Evolutionary conservation across 2,329 filamentous ascomycete species (phyloP), one percentile per base, ranked within the genome.

Genomic region (Thyridium curvatum): DNA sequence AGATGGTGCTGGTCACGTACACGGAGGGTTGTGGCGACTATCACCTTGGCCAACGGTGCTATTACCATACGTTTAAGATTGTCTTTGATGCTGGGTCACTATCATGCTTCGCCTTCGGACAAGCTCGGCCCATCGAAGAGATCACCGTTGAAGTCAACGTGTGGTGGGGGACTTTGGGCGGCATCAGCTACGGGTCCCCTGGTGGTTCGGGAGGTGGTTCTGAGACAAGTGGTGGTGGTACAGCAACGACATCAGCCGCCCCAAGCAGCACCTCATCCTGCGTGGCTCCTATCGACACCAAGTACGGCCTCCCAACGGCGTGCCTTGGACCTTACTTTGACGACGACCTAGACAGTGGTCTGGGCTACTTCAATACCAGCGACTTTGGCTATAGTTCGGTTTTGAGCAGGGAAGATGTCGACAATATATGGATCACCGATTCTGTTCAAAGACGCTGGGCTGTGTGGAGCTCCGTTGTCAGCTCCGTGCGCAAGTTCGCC

Each of bases 11-110:
- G 4, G 48, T 59, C 14, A 48, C 48, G 12, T 51, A 50, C 26
- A 43, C 45, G 6, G 29, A 44, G 2, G 52, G 52, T 18, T 58
- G 56, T 34, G 51, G 51, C 9, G 50, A 46, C 34, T 49, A 50
- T n/a, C 39, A 39, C 10, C 43, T 45, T 8, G 49, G 48, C 18
- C 49, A 59, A 16, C 43, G 57, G 13, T 59, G 56, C 47, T 60
- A 51, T 37, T 59, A 58, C 41, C 41, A 49, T 14, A 52, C 49
- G 30, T 47, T 39, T 6, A 37, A 36, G 8, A 18, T 58, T 3
- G 39, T 43, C 2, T 42, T 47, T 17, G 35, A 52, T 6, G 34
- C 39, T 7, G 29, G 45, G 3, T 38, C 45, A 1, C 39, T 46
- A 1, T 38, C 37, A 2, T 40, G 54, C 17, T 18, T 49, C 17